These are phyloP conservation scores for Backusella liffmaniae DNA, from an alignment of 192 early-diverging fungal genomes.

Conservation along the genomic window DNA sequence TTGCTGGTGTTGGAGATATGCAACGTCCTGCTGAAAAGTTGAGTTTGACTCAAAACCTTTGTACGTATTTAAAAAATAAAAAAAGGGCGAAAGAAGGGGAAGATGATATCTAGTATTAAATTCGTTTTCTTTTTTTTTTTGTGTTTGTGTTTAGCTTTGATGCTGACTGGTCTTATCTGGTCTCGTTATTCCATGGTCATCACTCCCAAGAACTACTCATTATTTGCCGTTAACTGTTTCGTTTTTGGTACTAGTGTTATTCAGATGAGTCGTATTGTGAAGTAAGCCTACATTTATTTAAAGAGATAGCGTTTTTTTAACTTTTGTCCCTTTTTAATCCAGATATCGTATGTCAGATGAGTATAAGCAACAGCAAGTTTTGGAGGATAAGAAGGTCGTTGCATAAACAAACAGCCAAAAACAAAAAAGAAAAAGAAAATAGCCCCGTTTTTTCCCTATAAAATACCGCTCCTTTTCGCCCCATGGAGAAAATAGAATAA, in stretches of 20 bases:
- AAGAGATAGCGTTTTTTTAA: not conserved
- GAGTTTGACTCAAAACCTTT: slow-evolving; percentile 75
- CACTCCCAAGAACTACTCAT: slow-evolving; percentile 86
- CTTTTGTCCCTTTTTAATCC: not conserved
- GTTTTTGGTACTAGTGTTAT: slow-evolving; percentile 87
- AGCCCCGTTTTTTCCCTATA: slow-evolving; percentile 8
- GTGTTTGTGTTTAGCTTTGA: slow-evolving; percentile 55
- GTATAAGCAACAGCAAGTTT: slow-evolving; percentile 27
- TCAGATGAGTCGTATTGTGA: slow-evolving; percentile 80
- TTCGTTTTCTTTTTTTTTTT: not conserved
- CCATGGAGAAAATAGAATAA: slow-evolving; percentile 9
- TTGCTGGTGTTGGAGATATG: slow-evolving; percentile 90
- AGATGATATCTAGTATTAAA: not conserved
- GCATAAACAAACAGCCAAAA: not conserved
- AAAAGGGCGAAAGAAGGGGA: not conserved
- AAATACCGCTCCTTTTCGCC: slow-evolving; percentile 1
- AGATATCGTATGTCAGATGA: slow-evolving; percentile 43
- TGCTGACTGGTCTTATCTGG: slow-evolving; percentile 97
- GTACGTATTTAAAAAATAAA: slow-evolving; percentile 37
- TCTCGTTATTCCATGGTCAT: slow-evolving; percentile 95
- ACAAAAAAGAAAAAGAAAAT: not conserved
- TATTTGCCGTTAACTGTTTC: slow-evolving; percentile 93
- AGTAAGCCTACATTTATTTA: slow-evolving; percentile 45
- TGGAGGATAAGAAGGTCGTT: not conserved
- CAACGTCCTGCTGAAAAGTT: slow-evolving; percentile 88